Conservation (phyloP, 805 yeast genomes). For the Saccharomycopsis microspora region DNA sequence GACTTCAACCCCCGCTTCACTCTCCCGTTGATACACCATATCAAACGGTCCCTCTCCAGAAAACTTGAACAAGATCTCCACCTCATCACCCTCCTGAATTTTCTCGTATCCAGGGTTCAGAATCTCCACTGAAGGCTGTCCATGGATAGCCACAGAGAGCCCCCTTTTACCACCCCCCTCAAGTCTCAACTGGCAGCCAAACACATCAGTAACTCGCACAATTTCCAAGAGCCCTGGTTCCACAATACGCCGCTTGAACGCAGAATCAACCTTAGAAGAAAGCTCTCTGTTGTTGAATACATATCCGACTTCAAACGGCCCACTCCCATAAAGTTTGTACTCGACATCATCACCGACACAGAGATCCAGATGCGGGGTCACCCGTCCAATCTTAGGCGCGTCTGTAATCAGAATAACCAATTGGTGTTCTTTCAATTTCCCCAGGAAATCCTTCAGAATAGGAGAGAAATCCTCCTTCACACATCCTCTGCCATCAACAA, state of each 20-base stretch:
- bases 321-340: conserved; percentile 62
- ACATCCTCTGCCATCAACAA: conserved; percentile 68
- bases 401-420: conserved; percentile 58
- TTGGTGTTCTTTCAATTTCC: conserved; percentile 21
- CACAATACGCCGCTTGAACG: conserved; percentile 67
- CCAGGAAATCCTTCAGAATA: conserved; percentile 18
- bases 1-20: conserved; percentile 14
- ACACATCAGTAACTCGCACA: conserved; percentile 60
- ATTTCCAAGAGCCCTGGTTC: conserved; percentile 70
- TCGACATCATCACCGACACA: conserved; percentile 91
- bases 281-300: conserved; percentile 42
- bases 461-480: conserved; percentile 30
- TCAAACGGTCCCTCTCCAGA: conserved; percentile 74
- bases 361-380: conserved; percentile 35
- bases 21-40: conserved; percentile 42
- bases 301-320: conserved; percentile 73
- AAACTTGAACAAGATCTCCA: conserved; percentile 73
- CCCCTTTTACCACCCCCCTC: conserved; percentile 18
- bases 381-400: conserved; percentile 53
- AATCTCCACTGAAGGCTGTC: conserved; percentile 72
- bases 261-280: conserved; percentile 32
- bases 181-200: conserved; percentile 21
- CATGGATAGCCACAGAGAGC: conserved; percentile 33
- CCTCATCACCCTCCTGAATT: conserved; percentile 90
- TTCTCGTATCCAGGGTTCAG: conserved; percentile 58